A percentile compares a stretch with the other conserved stretches of the same genome.
These are phyloP conservation scores for Cryptomeria japonica DNA, from an alignment of 75 land plant species.

Conservation along the genomic window DNA sequence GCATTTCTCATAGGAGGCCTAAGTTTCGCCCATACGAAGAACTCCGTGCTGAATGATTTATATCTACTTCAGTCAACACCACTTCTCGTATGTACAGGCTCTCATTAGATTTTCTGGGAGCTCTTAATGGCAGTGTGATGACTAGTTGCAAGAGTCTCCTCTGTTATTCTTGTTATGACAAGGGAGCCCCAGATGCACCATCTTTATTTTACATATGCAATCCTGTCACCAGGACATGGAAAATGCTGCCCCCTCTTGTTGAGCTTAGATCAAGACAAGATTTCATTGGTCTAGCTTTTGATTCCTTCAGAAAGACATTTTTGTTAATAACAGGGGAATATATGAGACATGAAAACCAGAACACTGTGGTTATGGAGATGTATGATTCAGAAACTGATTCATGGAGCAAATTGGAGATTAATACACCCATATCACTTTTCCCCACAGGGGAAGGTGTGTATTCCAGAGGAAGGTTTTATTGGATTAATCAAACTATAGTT, in stretches of 20 bases:
- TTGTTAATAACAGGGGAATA: not conserved
- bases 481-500: not conserved
- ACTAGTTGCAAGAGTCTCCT: not conserved
- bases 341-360: not conserved
- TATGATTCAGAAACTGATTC: not conserved
- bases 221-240: slow-evolving; percentile 24
- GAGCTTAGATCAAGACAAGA: not conserved
- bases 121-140: not conserved
- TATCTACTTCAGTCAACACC: not conserved
- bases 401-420: not conserved
- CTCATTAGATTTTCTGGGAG: not conserved
- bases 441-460: not conserved
- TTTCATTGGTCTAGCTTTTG: not conserved
- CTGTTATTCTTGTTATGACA: not conserved
- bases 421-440: not conserved
- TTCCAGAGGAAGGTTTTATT: not conserved
- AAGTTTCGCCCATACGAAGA: not conserved
- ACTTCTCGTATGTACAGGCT: not conserved
- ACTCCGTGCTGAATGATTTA: not conserved
- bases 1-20: not conserved
- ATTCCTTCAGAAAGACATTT: not conserved
- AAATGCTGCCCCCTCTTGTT: slow-evolving; percentile 12
- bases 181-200: slow-evolving; percentile 9
- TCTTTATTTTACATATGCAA: slow-evolving; percentile 19
- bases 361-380: not conserved